Percentiles rank a stretch among this genome's conserved stretches.
Conservation (phyloP, 176 grass and related monocot species). For the Aegilops bicornis region DNA sequence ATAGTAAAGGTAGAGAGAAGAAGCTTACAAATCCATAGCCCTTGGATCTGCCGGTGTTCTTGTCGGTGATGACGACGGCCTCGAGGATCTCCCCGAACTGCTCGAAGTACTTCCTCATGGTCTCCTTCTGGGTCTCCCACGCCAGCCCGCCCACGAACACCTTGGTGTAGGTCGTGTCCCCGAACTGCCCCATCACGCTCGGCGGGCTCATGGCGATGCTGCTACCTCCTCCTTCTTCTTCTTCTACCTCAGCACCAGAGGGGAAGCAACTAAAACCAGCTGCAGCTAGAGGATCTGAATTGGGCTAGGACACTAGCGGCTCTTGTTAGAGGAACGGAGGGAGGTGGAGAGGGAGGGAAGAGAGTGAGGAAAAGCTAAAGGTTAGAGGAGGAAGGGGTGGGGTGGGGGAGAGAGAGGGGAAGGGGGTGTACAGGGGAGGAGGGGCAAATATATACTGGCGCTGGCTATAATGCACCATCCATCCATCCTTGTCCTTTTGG, state of each 20-base stretch:
- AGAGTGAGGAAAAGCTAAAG: conserved; percentile 39
- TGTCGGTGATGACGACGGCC: conserved; percentile 97
- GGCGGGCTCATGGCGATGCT: conserved; percentile 47
- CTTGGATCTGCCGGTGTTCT: conserved; percentile 98
- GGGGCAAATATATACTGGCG: conserved; percentile 56
- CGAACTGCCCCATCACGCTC: conserved; percentile 81
- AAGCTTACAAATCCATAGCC: conserved; percentile 95
- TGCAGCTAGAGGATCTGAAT: conserved; percentile 38
- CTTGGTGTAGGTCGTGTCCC: conserved; percentile 98
- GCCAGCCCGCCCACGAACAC: conserved; percentile 95
- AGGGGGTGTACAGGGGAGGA: conserved; percentile 16
- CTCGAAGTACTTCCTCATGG: conserved; percentile 96
- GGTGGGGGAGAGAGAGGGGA: conserved; percentile 24
- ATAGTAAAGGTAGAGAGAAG: background rate
- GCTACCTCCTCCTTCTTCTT: background rate
- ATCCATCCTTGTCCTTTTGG: conserved; percentile 51
- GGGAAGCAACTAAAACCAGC: conserved; percentile 33
- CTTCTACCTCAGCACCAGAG: conserved; percentile 11
- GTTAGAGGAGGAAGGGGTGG: conserved; percentile 29
- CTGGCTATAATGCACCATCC: conserved; percentile 50
- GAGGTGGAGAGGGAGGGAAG: background rate
- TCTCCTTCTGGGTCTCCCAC: conserved; percentile 97
- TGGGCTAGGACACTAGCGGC: conserved; percentile 30
- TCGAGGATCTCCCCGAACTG: conserved; percentile 99
- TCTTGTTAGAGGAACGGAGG: conserved; percentile 33